These are phyloP conservation scores for Pseudogymnoascus sp. DNA, from an alignment of 2,329 filamentous ascomycete genomes.

Conservation along the genomic window DNA sequence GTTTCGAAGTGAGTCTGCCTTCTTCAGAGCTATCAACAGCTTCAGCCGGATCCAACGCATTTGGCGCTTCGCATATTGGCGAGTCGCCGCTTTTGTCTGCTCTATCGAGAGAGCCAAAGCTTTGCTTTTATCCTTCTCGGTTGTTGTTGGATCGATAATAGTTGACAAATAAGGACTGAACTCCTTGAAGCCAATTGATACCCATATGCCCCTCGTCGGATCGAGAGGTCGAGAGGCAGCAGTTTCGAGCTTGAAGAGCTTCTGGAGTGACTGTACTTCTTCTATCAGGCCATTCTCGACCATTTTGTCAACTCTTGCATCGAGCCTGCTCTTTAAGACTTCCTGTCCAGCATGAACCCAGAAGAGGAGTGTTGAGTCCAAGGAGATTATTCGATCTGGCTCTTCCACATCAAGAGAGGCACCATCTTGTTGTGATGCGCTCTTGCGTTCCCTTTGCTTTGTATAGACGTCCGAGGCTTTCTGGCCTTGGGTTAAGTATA, in stretches of 20 bases:
- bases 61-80: conserved; percentile 81
- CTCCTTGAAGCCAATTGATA: conserved; percentile 93
- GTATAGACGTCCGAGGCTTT: conserved; percentile 80
- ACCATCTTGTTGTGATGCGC: conserved; percentile 21
- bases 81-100: conserved; percentile 70
- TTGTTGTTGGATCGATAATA: conserved; percentile 25
- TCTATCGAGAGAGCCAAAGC: conserved; percentile 56
- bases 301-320: conserved; percentile 79
- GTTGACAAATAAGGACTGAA: conserved; percentile 63
- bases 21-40: conserved; percentile 58
- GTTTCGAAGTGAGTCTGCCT: conserved; percentile 41
- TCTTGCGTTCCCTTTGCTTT: conserved; percentile 52
- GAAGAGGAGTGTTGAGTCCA: conserved; percentile 50
- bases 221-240: conserved; percentile 51
- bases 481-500: conserved; percentile 74
- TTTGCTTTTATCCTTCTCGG: conserved; percentile 33
- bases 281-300: conserved; percentile 53
- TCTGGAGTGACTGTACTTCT: conserved; percentile 48
- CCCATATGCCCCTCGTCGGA: conserved; percentile 79
- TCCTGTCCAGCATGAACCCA: conserved; percentile 77
- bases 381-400: conserved; percentile 24
- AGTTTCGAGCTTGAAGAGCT: conserved; percentile 36
- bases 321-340: conserved; percentile 59
- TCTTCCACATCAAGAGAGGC: conserved; percentile 24
- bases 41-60: conserved; percentile 81